Evolutionary conservation across 805 yeast species (phyloP).

Genomic region (Cephaloascus fragrans): DNA sequence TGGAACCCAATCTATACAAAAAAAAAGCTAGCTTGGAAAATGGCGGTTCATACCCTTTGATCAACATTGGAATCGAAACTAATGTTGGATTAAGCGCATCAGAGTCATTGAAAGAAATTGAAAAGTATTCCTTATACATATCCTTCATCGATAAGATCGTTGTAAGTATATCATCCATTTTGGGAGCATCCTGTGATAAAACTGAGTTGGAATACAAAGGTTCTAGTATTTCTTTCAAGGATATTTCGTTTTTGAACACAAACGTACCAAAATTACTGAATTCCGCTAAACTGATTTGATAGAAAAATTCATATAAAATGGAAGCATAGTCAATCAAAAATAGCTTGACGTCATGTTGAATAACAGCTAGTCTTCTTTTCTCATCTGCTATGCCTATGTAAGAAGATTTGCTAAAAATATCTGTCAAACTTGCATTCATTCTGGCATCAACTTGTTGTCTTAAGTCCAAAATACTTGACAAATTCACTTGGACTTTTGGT

Average conservation of each 20-base stretch:
- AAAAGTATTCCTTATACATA: conserved; percentile 79
- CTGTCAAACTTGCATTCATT: conserved; percentile 47
- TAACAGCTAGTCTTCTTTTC: conserved; percentile 58
- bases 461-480: conserved; percentile 52
- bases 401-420: conserved; percentile 57
- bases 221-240: conserved; percentile 24
- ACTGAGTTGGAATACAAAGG: conserved; percentile 19
- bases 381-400: conserved; percentile 81
- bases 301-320: conserved; percentile 58
- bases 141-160: conserved; percentile 38
- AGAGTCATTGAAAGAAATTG: conserved; percentile 30
- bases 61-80: conserved; percentile 53
- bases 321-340: conserved; percentile 76
- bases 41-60: conserved; percentile 56
- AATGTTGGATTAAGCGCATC: conserved; percentile 25
- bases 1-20: conserved; percentile 47
- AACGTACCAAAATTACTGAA: conserved; percentile 71
- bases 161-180: conserved; percentile 1
- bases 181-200: conserved; percentile 1
- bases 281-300: conserved; percentile 69
- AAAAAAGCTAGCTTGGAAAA: conserved; percentile 58
- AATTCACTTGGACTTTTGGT: conserved; percentile 30
- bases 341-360: conserved; percentile 74
- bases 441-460: conserved; percentile 36
- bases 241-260: conserved; percentile 14